A percentile compares a stretch with the other conserved stretches of the same genome.
These are phyloP conservation scores for Coemansia sp. DNA, from an alignment of 192 early-diverging fungal species.

Conservation along the genomic window DNA sequence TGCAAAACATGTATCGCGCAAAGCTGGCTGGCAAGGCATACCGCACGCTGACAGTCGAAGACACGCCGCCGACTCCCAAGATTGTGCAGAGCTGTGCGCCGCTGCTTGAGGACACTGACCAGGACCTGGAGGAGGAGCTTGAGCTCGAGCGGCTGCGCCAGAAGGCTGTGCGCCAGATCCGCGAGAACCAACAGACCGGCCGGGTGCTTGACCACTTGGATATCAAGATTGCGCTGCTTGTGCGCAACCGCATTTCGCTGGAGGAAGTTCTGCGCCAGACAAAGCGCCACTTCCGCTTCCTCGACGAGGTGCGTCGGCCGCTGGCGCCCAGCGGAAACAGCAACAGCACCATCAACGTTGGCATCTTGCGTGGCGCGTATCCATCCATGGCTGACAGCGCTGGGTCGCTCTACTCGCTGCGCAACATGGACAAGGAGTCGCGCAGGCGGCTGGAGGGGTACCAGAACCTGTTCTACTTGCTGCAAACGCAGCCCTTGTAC, in stretches of 20 bases:
- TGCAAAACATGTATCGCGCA: slow-evolving; percentile 63
- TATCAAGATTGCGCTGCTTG: slow-evolving; percentile 92
- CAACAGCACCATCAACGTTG: slow-evolving; percentile 6
- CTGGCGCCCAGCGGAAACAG: slow-evolving; percentile 11
- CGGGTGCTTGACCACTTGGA: slow-evolving; percentile 83
- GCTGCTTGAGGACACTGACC: slow-evolving; percentile 84
- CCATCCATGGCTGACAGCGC: slow-evolving; percentile 19
- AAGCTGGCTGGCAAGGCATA: slow-evolving; percentile 69
- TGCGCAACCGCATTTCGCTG: slow-evolving; percentile 92
- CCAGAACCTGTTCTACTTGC: slow-evolving; percentile 92
- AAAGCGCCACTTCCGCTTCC: slow-evolving; percentile 54
- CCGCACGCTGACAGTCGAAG: slow-evolving; percentile 65
- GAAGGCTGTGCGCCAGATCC: slow-evolving; percentile 81
- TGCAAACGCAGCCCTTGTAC: slow-evolving; percentile 95
- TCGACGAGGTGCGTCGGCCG: slow-evolving; percentile 55
- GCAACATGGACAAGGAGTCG: slow-evolving; percentile 83
- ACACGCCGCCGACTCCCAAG: slow-evolving; percentile 76
- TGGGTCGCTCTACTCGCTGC: slow-evolving; percentile 61
- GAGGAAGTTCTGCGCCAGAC: slow-evolving; percentile 81
- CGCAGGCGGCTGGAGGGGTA: slow-evolving; percentile 75
- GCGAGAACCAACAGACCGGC: slow-evolving; percentile 82
- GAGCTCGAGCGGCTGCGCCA: slow-evolving; percentile 84
- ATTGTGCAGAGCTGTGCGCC: slow-evolving; percentile 83
- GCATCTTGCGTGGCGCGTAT: slow-evolving; percentile 28
- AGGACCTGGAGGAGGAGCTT: slow-evolving; percentile 93